Evolutionary conservation across 1,284 basidiomycete species (phyloP).

Genomic region (Singerocomus rubriflavus): DNA sequence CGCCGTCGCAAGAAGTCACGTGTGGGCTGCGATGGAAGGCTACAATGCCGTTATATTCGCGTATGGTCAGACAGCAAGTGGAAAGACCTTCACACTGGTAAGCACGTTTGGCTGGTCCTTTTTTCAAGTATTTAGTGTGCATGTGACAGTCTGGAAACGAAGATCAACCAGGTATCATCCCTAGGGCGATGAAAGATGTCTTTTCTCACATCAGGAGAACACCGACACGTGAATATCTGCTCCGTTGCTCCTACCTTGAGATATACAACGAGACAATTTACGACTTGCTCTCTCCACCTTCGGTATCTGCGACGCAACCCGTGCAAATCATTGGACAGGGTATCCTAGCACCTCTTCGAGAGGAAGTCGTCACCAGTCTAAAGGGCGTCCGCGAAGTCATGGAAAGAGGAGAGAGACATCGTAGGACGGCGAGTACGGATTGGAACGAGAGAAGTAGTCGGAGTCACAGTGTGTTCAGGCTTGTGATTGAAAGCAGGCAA

Average conservation of each 20-base stretch:
- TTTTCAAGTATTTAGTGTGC: neutral
- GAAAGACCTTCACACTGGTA: conserved; percentile 90
- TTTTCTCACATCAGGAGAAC: conserved; percentile 73
- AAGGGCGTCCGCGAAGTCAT: conserved; percentile 85
- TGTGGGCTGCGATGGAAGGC: conserved; percentile 92
- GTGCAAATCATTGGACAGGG: conserved; percentile 70
- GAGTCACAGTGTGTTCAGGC: conserved; percentile 89
- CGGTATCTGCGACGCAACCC: conserved; percentile 56
- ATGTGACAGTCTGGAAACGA: conserved; percentile 53
- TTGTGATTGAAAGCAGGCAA: conserved; percentile 82
- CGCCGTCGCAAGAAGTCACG: conserved; percentile 81
- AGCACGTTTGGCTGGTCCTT: conserved; percentile 12
- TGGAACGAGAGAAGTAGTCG: conserved; percentile 96
- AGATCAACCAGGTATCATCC: conserved; percentile 91
- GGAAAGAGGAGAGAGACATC: conserved; percentile 80
- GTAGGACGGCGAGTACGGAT: conserved; percentile 92
- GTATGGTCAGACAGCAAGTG: conserved; percentile 87
- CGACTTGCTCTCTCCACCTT: conserved; percentile 77
- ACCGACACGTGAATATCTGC: conserved; percentile 83
- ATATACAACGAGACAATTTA: conserved; percentile 96
- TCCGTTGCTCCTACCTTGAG: conserved; percentile 93
- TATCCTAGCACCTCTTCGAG: conserved; percentile 71
- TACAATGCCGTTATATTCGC: conserved; percentile 95
- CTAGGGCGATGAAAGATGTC: conserved; percentile 84
- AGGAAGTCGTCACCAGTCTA: conserved; percentile 90